Percentiles rank a stretch among this genome's conserved stretches.
phyloP scores from a whole-genome alignment of 108 stramenopile genomes.

The Cyclotella atomus region DNA sequence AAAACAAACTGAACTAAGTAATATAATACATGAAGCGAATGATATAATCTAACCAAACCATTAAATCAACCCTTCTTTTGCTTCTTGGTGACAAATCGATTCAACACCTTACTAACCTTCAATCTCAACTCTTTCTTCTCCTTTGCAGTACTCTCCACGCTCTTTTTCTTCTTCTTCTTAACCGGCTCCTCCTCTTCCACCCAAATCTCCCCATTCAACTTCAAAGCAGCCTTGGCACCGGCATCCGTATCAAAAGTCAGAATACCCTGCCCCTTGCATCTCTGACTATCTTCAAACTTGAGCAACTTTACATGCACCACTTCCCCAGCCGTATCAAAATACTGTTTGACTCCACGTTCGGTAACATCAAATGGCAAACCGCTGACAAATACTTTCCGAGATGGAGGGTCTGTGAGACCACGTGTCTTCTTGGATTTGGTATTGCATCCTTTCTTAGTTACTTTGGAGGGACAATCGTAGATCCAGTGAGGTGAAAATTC shows the following conservation, averaged over 20 bases:
- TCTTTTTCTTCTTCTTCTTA: constrained; percentile 37
- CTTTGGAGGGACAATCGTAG: constrained; percentile 86
- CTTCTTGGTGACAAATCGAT: constrained; percentile 63
- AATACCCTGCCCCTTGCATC: constrained; percentile 87
- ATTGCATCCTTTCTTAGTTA: constrained; percentile 74
- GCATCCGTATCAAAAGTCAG: constrained; percentile 76
- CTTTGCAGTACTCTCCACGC: constrained; percentile 10
- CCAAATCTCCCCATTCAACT: constrained; percentile 64
- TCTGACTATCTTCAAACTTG: constrained; percentile 78
- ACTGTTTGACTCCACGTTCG: constrained; percentile 54
- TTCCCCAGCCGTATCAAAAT: constrained; percentile 35
- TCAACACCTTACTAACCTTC: constrained; percentile 73
- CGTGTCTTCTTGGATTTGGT: constrained; percentile 61
- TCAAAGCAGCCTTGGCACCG: constrained; percentile 66
- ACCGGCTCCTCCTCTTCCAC: constrained; percentile 24
- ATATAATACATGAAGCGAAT: too few species aligned
- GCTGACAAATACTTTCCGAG: constrained; percentile 81
- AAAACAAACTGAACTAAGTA: too few species aligned
- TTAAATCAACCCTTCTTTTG: constrained; percentile 17
- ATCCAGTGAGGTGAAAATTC: constrained; percentile 77
- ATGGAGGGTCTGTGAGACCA: constrained; percentile 73
- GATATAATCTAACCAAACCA: too few species aligned
- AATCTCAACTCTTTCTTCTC: constrained; percentile 67
- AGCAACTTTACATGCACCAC: constrained; percentile 72
- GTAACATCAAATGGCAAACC: constrained; percentile 85